A percentile compares a stretch with the other conserved stretches of the same genome.
Conservation (phyloP, 148 eudicot genomes). For the Cornus controversa region DNA sequence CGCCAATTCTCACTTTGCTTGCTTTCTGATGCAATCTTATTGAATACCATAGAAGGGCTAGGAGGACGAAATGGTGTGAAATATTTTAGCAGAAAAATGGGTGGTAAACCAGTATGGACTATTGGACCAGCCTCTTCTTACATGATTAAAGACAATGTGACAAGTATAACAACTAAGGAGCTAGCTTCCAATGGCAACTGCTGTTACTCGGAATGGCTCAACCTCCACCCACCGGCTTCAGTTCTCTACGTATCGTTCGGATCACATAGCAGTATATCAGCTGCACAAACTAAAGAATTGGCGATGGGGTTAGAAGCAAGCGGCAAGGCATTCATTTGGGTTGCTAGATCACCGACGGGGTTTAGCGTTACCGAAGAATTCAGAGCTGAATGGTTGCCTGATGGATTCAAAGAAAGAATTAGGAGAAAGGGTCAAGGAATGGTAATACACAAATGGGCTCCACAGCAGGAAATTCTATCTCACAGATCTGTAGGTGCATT, state of each 20-base stretch:
- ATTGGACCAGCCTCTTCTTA: slow-evolving; percentile 1
- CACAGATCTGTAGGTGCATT: slow-evolving; percentile 9
- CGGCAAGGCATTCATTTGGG: slow-evolving; percentile 16
- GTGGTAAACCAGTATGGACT: slow-evolving; percentile 4
- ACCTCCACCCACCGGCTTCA: slow-evolving; percentile 3
- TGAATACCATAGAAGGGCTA: slow-evolving; percentile 6
- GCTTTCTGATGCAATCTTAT: slow-evolving; percentile 4
- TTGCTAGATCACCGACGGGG: background rate
- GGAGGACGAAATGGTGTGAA: slow-evolving; percentile 7
- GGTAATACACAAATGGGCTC: background rate
- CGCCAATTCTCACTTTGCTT: slow-evolving; percentile 8
- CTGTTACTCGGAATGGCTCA: slow-evolving; percentile 9
- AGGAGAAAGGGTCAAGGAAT: background rate
- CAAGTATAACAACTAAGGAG: too few relatives aligned
- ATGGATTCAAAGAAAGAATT: slow-evolving; percentile 1
- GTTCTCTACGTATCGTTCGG: slow-evolving; percentile 10
- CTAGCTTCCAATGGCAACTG: background rate
- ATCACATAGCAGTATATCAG: slow-evolving; percentile 3
- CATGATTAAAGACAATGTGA: background rate
- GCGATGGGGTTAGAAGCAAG: slow-evolving; percentile 14
- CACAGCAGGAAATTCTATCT: slow-evolving; percentile 7
- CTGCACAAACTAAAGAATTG: slow-evolving; percentile 4
- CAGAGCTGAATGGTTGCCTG: slow-evolving; percentile 7
- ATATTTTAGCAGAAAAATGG: slow-evolving; percentile 9
- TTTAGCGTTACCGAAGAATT: background rate